Evolutionary conservation across 2,329 filamentous ascomycete species (phyloP).

Genomic region (Aspergillus sp.): DNA sequence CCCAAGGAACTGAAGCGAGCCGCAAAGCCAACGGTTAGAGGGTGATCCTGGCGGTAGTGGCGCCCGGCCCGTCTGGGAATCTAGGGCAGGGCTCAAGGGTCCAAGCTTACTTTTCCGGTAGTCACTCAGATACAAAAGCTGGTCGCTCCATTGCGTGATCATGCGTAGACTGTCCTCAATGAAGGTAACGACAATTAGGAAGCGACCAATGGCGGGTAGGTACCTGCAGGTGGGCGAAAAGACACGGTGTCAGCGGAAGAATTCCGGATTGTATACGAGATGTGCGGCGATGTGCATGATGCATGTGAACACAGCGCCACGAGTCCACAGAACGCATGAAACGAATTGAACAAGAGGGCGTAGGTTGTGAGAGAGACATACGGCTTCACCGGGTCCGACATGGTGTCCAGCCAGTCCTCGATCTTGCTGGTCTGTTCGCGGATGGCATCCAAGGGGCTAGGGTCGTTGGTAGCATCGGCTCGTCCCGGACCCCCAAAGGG

Average conservation of each 20-base stretch:
- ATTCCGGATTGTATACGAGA: conserved; percentile 5
- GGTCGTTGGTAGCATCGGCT: conserved; percentile 62
- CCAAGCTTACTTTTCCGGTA: conserved; percentile 81
- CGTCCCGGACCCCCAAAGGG: conserved; percentile 64
- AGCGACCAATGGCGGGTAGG: conserved; percentile 90
- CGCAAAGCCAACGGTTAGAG: conserved; percentile 17
- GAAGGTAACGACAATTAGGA: conserved; percentile 97
- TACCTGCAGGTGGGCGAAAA: conserved; percentile 58
- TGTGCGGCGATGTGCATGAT: conserved; percentile 11
- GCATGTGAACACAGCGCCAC: neutral
- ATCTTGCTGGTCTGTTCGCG: conserved; percentile 97
- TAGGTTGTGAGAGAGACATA: conserved; percentile 51
- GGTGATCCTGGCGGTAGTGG: neutral
- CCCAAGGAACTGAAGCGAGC: conserved; percentile 67
- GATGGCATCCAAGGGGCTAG: conserved; percentile 81
- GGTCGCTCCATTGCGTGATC: conserved; percentile 94
- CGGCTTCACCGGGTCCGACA: conserved; percentile 92
- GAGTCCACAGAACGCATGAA: neutral
- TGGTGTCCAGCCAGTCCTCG: conserved; percentile 83
- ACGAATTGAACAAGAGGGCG: neutral
- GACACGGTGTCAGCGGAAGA: conserved; percentile 28
- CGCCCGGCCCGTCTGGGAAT: neutral
- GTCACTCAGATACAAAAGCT: conserved; percentile 87
- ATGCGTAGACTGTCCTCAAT: conserved; percentile 95
- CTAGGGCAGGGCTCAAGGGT: neutral